Base-by-base conservation (phyloP, 306 rosid genomes). In the Cyamopsis tetragonoloba region DNA sequence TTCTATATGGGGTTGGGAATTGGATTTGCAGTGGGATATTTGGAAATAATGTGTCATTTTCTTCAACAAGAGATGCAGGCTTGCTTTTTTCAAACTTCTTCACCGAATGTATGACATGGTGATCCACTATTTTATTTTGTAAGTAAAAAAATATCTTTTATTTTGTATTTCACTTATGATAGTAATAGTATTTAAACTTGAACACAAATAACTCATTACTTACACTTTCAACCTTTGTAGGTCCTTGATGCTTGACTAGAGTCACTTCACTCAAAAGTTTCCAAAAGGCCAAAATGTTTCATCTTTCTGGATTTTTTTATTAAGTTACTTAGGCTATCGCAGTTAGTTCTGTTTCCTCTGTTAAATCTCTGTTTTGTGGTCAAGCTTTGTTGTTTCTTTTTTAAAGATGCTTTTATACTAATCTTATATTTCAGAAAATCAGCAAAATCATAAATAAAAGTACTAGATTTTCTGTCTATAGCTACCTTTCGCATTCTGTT, bases 21-120 rank as follows among this genome's bases (percentile, higher is more conserved):
- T 57, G 63, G 63, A 11, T 57, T 57, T 57, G 63, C 42, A 3
- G 27, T 57, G 2, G 63, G 63, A 17, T 57, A 30, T 12, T 57
- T 11, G 27, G 63, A 43, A 57, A 43, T 31, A 14, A 0, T 7
- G 20, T 0, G 15, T 8, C 15, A 32, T 32, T 57, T 57, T 57
- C 8, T 57, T 32, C 27, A 57, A 57, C 43, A 31, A 4, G 3
- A 32, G 26, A 31, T 31, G 42, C 26, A 17, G 32, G 1, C 43
- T 3, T 32, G 63, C 26, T 15, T 53, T 24, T 27, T 3, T 12
- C 3, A 12, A 1, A 12, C 1, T 39, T 39, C 44, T 39, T 39
- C 1, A 35, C 41, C 41, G 41, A 35, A 7, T 35, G 41, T 6
- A 7, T 35, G 11, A 1, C 12, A 35, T 35, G 41, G 12, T 35